Base-by-base conservation (phyloP, 306 rosid species). In the Trifolium subterraneum region DNA sequence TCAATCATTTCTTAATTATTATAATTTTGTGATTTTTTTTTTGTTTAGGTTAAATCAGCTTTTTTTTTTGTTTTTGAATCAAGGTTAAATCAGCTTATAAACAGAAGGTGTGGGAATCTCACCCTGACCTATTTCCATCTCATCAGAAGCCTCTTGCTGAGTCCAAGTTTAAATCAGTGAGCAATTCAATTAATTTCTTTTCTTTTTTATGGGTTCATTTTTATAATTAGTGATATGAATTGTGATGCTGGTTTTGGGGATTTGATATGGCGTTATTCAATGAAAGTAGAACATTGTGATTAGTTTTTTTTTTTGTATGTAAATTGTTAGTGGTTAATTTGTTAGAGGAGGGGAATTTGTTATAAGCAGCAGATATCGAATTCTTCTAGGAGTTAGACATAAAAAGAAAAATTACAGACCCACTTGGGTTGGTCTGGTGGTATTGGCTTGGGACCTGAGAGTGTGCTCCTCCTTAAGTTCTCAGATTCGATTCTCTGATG, bases 41-140 rank as follows among this genome's bases (percentile, higher is more conserved):
- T n/a, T n/a, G n/a, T n/a, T n/a, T n/a, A n/a, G 96, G 87, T 90
- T 12, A 90, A 90, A 85, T 83, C 85, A 64, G 96, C 92, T 64
- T 90, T n/a, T n/a, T n/a, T n/a, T n/a, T n/a, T n/a, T n/a, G n/a
- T n/a, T n/a, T n/a, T n/a, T n/a, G n/a, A n/a, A n/a, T n/a, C n/a
- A n/a, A n/a, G 96, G 87, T 90, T 12, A 90, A 90, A 85, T 83
- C 85, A 64, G 96, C 92, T 64, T 90, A 90, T 81, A 86, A 58
- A 71, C 87, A 73, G 86, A 90, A 79, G 84, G 91, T 88, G 29
- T 90, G 97, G 97, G 92, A 90, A 73, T 82, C 89, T 77, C 97
- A 90, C 79, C 93, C 97, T 52, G 97, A 88, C 72, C 79, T 88
- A 36, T 90, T 88, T 79, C 96, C 91, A 2, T 67, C 85, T 61